Percentiles rank a stretch among this genome's conserved stretches.
Evolutionary conservation across 371 early-diverging fungal species (phyloP).

Genomic region (Agmasoma carcini): DNA sequence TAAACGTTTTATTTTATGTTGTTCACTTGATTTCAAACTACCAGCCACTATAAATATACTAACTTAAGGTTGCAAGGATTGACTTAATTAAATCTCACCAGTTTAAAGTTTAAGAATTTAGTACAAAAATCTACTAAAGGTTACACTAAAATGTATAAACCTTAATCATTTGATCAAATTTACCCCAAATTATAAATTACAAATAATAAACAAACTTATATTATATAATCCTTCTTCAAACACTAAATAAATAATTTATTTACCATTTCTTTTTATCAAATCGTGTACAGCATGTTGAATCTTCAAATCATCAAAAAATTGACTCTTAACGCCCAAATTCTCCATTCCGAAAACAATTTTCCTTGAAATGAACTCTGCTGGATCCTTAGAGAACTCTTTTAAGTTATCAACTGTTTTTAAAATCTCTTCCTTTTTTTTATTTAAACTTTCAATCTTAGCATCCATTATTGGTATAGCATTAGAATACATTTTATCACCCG

Average conservation of each 20-base stretch:
- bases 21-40: too few species aligned
- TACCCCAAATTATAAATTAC: too few species aligned
- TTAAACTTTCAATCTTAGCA: slow-evolving; percentile 47
- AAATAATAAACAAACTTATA: neutral
- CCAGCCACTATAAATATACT: too few species aligned
- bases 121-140: too few species aligned
- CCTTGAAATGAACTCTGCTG: slow-evolving; percentile 46
- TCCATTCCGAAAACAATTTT: slow-evolving; percentile 44
- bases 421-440: slow-evolving; percentile 33
- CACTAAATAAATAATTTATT: slow-evolving; percentile 12
- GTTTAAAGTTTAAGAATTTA: too few species aligned
- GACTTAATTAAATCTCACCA: too few species aligned
- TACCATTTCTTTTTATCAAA: slow-evolving; percentile 35
- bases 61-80: too few species aligned
- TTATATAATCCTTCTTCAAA: slow-evolving; percentile 6
- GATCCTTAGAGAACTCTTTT: slow-evolving; percentile 41
- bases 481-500: slow-evolving; percentile 44
- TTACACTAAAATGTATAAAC: too few species aligned
- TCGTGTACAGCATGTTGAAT: slow-evolving; percentile 51
- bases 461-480: slow-evolving; percentile 44
- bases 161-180: too few species aligned
- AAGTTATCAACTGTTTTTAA: slow-evolving; percentile 30
- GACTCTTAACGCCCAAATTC: slow-evolving; percentile 32
- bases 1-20: too few species aligned
- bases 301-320: slow-evolving; percentile 39